phyloP scores from a whole-genome alignment of 208 protist species.

The Willaertia magna region DNA sequence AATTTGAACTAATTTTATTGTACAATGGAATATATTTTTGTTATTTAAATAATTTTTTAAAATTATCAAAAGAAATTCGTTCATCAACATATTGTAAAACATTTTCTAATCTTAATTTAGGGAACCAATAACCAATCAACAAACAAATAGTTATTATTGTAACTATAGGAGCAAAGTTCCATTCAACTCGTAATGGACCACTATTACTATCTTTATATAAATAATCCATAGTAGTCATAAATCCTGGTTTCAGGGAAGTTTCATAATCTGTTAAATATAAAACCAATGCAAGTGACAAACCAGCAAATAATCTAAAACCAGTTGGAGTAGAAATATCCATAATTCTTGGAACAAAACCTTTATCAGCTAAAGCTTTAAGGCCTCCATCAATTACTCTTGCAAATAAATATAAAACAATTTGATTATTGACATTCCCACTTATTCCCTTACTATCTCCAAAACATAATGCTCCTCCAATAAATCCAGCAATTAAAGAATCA shows the following conservation, averaged over 20 bases:
- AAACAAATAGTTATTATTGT: background rate
- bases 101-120: background rate
- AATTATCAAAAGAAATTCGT: background rate
- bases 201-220: background rate
- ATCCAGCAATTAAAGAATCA: background rate
- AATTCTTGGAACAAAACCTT: background rate
- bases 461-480: background rate
- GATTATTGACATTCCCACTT: background rate
- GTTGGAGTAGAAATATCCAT: background rate
- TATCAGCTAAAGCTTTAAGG: background rate
- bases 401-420: conserved; percentile 12
- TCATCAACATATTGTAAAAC: background rate
- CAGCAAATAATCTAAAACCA: conserved; percentile 9
- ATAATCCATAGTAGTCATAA: background rate
- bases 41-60: too few relatives aligned
- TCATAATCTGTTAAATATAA: background rate
- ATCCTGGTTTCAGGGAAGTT: background rate
- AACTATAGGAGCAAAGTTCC: background rate
- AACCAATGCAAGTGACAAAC: background rate
- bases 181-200: background rate
- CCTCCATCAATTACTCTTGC: background rate
- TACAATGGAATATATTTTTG: too few relatives aligned
- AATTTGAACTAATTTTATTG: too few relatives aligned
- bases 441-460: conserved; percentile 9
- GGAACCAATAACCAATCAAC: background rate